Evolutionary conservation across 805 yeast species (phyloP).

Genomic region (Barnettozyma sucrosica): DNA sequence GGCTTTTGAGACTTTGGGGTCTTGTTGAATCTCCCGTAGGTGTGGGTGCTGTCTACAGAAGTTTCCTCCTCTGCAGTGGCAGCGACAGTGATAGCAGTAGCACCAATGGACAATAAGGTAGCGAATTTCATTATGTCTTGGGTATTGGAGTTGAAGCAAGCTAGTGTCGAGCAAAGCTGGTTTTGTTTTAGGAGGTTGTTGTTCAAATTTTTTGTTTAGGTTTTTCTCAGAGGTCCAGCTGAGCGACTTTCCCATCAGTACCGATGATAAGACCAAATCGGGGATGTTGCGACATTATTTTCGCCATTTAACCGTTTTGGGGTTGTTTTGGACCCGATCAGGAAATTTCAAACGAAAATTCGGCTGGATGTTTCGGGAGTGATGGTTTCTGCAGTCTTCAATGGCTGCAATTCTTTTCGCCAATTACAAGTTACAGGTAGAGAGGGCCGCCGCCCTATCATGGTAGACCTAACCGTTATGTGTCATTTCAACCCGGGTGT

Average conservation of each 20-base stretch:
- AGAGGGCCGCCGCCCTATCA: too few species aligned
- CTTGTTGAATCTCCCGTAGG: conserved; percentile 50
- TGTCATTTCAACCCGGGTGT: too few species aligned
- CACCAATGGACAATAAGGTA: conserved; percentile 17
- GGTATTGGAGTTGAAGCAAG: background rate
- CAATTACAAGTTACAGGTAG: too few species aligned
- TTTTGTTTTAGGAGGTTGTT: background rate
- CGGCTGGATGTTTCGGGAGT: background rate
- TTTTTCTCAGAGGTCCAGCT: background rate
- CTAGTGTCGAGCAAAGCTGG: background rate
- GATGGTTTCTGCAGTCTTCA: too few species aligned
- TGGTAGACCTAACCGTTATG: too few species aligned
- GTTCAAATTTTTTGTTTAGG: background rate
- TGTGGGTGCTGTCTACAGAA: conserved; percentile 37
- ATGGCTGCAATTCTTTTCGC: background rate
- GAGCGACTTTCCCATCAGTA: background rate
- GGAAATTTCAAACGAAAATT: background rate
- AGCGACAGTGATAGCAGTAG: conserved; percentile 18
- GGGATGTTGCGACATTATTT: background rate
- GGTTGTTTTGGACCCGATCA: background rate
- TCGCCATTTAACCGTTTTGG: background rate
- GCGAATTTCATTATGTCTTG: conserved; percentile 20
- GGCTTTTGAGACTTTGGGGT: conserved; percentile 33
- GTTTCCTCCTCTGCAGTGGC: conserved; percentile 23
- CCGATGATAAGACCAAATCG: background rate